Evolutionary conservation across 1,284 basidiomycete species (phyloP).

Genomic region (Ceratobasidium papillatum): DNA sequence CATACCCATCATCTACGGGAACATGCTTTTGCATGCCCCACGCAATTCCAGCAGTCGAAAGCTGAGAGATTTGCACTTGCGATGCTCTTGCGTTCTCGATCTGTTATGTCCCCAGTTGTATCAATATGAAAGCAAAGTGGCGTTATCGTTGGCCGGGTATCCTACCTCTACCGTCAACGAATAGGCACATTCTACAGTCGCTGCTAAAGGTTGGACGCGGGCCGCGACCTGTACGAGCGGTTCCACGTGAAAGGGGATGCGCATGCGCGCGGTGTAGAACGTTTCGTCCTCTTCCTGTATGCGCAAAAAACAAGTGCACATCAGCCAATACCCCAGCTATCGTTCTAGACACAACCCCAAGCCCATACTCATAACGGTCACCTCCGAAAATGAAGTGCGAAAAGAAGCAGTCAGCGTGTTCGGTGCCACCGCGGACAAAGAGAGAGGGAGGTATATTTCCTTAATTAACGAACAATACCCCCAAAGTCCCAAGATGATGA

Average conservation of each 20-base stretch:
- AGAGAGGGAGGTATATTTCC: background rate
- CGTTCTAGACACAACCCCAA: slow-evolving; percentile 7
- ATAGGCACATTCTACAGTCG: slow-evolving; percentile 60
- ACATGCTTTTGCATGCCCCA: background rate
- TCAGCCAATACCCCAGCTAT: background rate
- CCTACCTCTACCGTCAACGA: slow-evolving; percentile 61
- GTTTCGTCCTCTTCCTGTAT: slow-evolving; percentile 57
- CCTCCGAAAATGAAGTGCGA: background rate
- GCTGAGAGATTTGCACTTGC: slow-evolving; percentile 30
- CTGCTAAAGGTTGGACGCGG: slow-evolving; percentile 60
- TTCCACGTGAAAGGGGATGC: slow-evolving; percentile 66
- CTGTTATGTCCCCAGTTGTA: slow-evolving; percentile 7
- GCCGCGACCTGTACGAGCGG: slow-evolving; percentile 63
- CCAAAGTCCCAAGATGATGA: slow-evolving; percentile 23
- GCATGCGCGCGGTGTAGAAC: slow-evolving; percentile 66
- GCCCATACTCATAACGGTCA: background rate
- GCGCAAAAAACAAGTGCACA: background rate
- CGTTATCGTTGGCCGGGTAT: background rate
- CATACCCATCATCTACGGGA: background rate
- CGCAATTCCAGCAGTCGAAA: slow-evolving; percentile 26
- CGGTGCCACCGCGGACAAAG: background rate
- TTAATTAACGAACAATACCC: background rate
- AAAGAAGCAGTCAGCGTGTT: slow-evolving; percentile 4
- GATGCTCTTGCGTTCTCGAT: slow-evolving; percentile 19
- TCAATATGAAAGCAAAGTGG: background rate